Base-by-base conservation (phyloP, 2,329 filamentous ascomycete genomes). In the Colletotrichum nymphaeae region DNA sequence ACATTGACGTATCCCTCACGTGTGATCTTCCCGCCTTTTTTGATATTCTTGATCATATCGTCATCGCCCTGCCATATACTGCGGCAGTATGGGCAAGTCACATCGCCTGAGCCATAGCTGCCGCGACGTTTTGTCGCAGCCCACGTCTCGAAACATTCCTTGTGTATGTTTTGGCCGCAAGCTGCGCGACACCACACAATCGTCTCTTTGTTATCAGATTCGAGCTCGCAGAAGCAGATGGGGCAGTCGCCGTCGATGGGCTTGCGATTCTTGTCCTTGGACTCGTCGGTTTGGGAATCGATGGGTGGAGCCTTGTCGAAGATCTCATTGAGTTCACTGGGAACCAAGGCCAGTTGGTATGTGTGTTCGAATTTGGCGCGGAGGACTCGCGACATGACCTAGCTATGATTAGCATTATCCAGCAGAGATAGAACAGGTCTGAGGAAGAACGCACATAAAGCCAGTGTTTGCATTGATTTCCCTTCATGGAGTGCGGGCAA, bases 401-500 rank as follows among this genome's bases (percentile, higher is more conserved):
- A 49, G 1, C 0, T 26, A 11, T 2, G 8, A 22, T 42, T 67
- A 49, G 35, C 1, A 0, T 1, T 11, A 16, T 46, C 2, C 6
- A n/a, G 24, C 5, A 4, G 19, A 63, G 11, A 35, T 22, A 16
- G 30, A 49, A 42, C 19, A 14, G 8, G 56, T 1, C 19, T 2
- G 16, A 5, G 11, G 14, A 28, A 53, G 14, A 4, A 80, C 82
- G 53, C 76, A 88, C 88, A 77, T 91, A 93, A 56, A 92, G 74
- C 30, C 91, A 83, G 76, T 93, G 92, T 77, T 93, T 93, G 86
- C 91, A 93, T 74, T 91, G 89, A 37, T 89, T 86, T 0, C 89
- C 88, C 42, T 84, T 84, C 30, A 72, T 76, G 1, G 85, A 86
- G 69, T 91, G 86, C 1, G 90, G 89, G 73, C 91, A 92, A 62